Conservation (phyloP, 306 rosid genomes). For the Arachis stenosperma region DNA sequence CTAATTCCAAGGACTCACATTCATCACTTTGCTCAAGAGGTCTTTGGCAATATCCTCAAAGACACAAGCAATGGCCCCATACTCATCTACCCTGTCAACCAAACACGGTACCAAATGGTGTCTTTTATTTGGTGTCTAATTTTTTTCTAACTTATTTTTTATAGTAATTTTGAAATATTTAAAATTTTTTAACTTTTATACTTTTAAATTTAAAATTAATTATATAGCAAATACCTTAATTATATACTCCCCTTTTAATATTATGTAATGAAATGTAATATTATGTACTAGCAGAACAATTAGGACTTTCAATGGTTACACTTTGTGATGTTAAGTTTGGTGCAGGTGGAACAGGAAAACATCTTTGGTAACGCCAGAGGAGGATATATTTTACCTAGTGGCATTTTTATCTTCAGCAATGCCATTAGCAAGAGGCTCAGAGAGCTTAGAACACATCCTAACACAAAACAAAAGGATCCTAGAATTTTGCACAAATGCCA, state of each 20-base stretch:
- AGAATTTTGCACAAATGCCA: constrained; percentile 53
- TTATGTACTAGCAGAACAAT: too few species aligned
- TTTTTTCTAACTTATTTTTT: too few species aligned
- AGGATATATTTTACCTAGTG: constrained; percentile 79
- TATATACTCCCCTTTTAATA: too few species aligned
- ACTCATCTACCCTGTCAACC: constrained; percentile 90
- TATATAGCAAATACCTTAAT: too few species aligned
- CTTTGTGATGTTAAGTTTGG: background rate
- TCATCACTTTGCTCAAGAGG: constrained; percentile 60
- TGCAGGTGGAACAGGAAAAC: constrained; percentile 82
- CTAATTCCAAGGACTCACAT: constrained; percentile 73
- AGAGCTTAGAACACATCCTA: constrained; percentile 64
- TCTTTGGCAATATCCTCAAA: constrained; percentile 75
- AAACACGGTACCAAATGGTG: constrained; percentile 69
- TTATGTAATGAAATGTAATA: too few species aligned
- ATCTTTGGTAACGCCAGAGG: constrained; percentile 85
- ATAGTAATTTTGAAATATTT: too few species aligned
- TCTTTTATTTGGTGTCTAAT: background rate
- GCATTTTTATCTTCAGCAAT: constrained; percentile 81
- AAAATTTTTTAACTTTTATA: too few species aligned
- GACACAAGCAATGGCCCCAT: constrained; percentile 82
- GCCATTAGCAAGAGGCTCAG: constrained; percentile 66
- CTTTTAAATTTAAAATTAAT: too few species aligned
- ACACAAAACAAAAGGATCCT: constrained; percentile 70
- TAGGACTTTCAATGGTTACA: too few species aligned